These are phyloP conservation scores for Tulasnella sp. DNA, from an alignment of 768 basidiomycete genomes.

Conservation along the genomic window DNA sequence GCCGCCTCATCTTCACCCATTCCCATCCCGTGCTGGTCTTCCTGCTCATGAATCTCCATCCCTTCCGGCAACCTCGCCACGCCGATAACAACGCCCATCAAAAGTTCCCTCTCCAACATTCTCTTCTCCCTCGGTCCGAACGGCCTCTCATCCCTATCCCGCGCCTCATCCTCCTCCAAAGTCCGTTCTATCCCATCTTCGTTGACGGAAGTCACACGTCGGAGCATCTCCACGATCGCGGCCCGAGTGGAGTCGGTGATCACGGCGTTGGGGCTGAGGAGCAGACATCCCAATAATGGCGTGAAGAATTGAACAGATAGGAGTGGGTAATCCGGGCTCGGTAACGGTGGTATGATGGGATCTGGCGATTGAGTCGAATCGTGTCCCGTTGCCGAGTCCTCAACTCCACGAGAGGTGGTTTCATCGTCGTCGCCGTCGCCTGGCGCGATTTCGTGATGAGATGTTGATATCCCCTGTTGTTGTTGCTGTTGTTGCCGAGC, in stretches of 20 bases:
- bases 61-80: slow-evolving; percentile 52
- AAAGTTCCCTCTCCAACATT: slow-evolving; percentile 68
- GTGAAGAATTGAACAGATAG: slow-evolving; percentile 84
- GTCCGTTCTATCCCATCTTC: neutral
- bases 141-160: slow-evolving; percentile 27
- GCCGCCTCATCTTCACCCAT: slow-evolving; percentile 3
- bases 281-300: slow-evolving; percentile 76
- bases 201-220: slow-evolving; percentile 28
- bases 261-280: slow-evolving; percentile 66
- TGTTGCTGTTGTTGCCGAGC: neutral
- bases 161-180: neutral
- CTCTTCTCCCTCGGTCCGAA: slow-evolving; percentile 48
- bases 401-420: no score
- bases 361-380: neutral
- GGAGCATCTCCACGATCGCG: slow-evolving; percentile 68
- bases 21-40: slow-evolving; percentile 25
- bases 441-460: no score
- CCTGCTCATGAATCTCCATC: no score
- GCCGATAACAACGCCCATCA: slow-evolving; percentile 81
- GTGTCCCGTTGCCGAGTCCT: no score
- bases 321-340: slow-evolving; percentile 24
- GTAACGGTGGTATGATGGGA: neutral
- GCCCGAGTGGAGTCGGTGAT: slow-evolving; percentile 65
- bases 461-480: no score
- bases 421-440: no score